These are phyloP conservation scores for Eremochloa ophiuroides DNA, from an alignment of 176 grass and related monocot genomes.

Conservation along the genomic window DNA sequence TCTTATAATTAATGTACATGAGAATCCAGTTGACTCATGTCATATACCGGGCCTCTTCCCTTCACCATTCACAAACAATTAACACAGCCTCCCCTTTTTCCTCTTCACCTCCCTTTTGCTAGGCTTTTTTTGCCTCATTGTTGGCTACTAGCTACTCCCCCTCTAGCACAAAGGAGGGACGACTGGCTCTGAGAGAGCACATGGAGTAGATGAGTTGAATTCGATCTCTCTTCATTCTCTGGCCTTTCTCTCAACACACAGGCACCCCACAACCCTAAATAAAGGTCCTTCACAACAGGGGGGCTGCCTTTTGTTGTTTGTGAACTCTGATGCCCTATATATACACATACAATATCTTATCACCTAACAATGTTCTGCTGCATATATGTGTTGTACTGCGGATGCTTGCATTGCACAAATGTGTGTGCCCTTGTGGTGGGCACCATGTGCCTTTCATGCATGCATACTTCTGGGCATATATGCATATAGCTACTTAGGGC, in stretches of 20 bases:
- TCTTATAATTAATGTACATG: slow-evolving; percentile 29
- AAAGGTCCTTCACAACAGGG: slow-evolving; percentile 4
- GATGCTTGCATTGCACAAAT: not conserved
- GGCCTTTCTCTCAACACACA: slow-evolving; percentile 22
- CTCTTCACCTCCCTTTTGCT: slow-evolving; percentile 7
- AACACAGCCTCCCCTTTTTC: slow-evolving; percentile 8
- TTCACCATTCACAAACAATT: slow-evolving; percentile 23
- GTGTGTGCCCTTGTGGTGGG: slow-evolving; percentile 25
- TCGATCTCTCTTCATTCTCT: slow-evolving; percentile 15
- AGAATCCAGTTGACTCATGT: slow-evolving; percentile 36
- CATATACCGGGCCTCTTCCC: not conserved
- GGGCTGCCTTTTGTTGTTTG: slow-evolving; percentile 10
- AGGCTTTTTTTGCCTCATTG: slow-evolving; percentile 26
- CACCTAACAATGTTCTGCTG: not conserved
- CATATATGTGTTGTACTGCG: slow-evolving; percentile 2
- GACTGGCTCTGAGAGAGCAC: slow-evolving; percentile 26
- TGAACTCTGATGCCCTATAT: slow-evolving; percentile 11
- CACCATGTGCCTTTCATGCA: slow-evolving; percentile 31
- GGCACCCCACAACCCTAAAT: slow-evolving; percentile 14
- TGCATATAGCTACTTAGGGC: slow-evolving; percentile 19
- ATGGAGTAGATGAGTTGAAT: slow-evolving; percentile 20
- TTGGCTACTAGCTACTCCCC: slow-evolving; percentile 12
- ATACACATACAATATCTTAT: slow-evolving; percentile 17
- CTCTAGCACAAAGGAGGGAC: slow-evolving; percentile 20
- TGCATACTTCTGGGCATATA: slow-evolving; percentile 33